Base-by-base conservation (phyloP, 495 filamentous ascomycete genomes). In the Baudoinia panamericana region DNA sequence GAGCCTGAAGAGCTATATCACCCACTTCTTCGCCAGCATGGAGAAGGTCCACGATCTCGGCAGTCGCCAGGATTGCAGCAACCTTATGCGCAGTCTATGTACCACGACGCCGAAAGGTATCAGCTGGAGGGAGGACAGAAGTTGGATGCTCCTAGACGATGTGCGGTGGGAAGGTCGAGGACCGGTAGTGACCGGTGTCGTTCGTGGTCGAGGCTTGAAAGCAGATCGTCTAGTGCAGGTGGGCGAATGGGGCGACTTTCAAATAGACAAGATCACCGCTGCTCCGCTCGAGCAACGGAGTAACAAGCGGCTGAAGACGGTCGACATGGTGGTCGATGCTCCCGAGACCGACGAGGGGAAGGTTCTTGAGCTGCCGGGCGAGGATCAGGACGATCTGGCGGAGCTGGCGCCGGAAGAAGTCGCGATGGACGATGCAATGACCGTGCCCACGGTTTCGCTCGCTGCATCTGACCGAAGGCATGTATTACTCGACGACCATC, bases 201-300 rank as follows among this genome's bases (percentile, higher is more conserved):
- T 95, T 24, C 73, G 90, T 50, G 90, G 90, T 15, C 82, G 75
- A 56, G 79, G 82, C 13, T 56, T 97, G 39, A 95, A 93, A 51
- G 77, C 84, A 3, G 83, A 97, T 58, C 70, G 92, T 37, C 67
- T 96, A 21, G 76, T 93, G 1, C 86, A 96, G 44, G 69, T 97
- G 22, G 87, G 84, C 15, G 87, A 93, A 41, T 93, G 84, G 80
- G 92, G 90, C 17, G 82, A 87, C 48, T 96, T 88, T 56, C 88
- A 95, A 64, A 78, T 97, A 39, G 82, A 82, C 30, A 87, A 82
- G 51, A 87, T 94, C 50, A 77, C 71, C 24, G 75, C 77, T 12
- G 80, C 82, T 16, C 73, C 80, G 1, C 59, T 80, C 25, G 55
- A 67, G 0, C 58, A 58, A 21, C 41, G 55, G 18, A 75, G 65